These are phyloP conservation scores for Ustilago trichophora DNA, from an alignment of 1,284 basidiomycete species.

Conservation along the genomic window DNA sequence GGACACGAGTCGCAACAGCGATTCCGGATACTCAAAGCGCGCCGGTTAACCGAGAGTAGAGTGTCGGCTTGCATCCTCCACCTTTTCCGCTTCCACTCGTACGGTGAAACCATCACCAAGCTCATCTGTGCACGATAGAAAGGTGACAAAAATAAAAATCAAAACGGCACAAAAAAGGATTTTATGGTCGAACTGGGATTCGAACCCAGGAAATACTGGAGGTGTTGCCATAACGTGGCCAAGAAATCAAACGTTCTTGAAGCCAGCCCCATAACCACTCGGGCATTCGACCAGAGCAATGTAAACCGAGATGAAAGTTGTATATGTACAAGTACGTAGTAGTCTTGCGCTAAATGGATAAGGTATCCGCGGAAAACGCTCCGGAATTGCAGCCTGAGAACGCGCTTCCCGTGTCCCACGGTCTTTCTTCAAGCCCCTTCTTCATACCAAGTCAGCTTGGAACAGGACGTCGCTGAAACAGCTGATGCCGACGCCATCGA, in stretches of 20 bases:
- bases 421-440: no score
- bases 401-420: no score
- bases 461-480: no score
- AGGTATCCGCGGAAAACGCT: constrained; percentile 2
- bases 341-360: no score
- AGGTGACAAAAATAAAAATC: constrained; percentile 4
- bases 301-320: neutral
- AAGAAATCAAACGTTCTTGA: constrained; percentile 40
- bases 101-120: constrained; percentile 7
- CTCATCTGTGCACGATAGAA: no score
- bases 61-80: constrained; percentile 10
- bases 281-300: constrained; percentile 42
- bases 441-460: no score
- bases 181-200: constrained; percentile 51
- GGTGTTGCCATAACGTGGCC: constrained; percentile 45
- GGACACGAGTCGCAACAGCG: no score
- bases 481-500: no score
- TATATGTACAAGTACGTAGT: neutral
- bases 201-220: constrained; percentile 53
- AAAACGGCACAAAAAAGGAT: constrained; percentile 5
- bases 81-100: constrained; percentile 6
- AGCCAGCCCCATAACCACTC: constrained; percentile 54
- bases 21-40: neutral
- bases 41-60: neutral
- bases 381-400: neutral